Evolutionary conservation across 306 rosid species (phyloP).

Genomic region (Castanea mollissima): DNA sequence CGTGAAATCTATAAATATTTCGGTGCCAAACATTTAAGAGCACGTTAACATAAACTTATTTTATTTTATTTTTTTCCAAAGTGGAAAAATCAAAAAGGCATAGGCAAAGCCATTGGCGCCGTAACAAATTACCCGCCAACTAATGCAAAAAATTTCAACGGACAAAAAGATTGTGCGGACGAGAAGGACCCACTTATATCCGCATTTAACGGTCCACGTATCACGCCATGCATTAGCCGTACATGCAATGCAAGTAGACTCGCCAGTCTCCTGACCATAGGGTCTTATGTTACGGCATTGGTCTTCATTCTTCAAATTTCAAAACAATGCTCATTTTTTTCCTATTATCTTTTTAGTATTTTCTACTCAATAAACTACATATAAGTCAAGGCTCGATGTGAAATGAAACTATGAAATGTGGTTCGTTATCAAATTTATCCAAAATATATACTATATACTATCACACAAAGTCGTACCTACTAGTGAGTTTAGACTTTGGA

Average conservation of each 20-base stretch:
- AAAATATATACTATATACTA: no score
- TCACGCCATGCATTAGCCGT: constrained; percentile 64
- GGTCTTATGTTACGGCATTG: neutral
- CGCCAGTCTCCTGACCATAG: no score
- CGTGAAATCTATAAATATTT: rapidly evolving
- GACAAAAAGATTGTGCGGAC: no score
- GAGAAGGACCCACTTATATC: constrained; percentile 23
- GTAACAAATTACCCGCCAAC: constrained; percentile 14
- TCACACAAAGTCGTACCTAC: no score
- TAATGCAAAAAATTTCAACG: neutral
- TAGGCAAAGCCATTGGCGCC: neutral
- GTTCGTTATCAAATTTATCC: no score
- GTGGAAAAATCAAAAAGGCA: neutral
- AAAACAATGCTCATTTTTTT: neutral
- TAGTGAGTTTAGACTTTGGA: no score
- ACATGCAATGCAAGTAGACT: constrained; percentile 15
- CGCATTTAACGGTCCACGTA: constrained; percentile 67
- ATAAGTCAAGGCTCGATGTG: neutral
- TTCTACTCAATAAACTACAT: neutral
- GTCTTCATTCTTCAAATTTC: neutral
- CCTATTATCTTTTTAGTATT: neutral
- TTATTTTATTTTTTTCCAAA: neutral
- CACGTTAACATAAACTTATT: no score
- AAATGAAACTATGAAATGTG: neutral
- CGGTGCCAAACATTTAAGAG: no score